Evolutionary conservation across 2,329 filamentous ascomycete genomes (phyloP), one percentile per base, ranked within the genome.

Genomic region (Xylaria sp.): DNA sequence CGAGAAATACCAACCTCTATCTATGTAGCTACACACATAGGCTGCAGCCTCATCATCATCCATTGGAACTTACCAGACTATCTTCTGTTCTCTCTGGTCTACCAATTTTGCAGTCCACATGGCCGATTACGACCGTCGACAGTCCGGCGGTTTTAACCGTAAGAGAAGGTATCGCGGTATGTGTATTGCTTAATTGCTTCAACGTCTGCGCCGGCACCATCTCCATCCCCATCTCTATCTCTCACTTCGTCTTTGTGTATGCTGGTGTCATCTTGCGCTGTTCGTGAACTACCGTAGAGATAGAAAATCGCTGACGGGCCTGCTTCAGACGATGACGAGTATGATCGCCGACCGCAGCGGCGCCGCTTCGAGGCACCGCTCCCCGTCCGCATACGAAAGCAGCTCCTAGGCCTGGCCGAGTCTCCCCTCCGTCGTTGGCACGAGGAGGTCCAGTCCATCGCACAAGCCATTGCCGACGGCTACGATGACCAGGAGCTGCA

Each of bases 161-260:
- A 97, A 97, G 82, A 87, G 91, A 76, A 88, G 93, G 78, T 91
- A 90, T 77, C 87, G 92, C 92, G 93, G 93, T 94, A 79, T 73
- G 83, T 56, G 30, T 12, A 60, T 58, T 65, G 25, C 9, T 41
- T 25, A 20, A 41, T 65, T 23, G n/a, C 46, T 34, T 65, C 23
- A 9, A 36, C 34, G 23, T 28, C 36, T 2, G 28, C 18, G n/a
- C 25, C 25, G 52, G 12, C 34, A 12, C 25, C 52, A 46, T 60
- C 62, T 56, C 70, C 61, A 5, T 53, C 36, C 23, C 53, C 32
- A 41, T 13, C 13, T 13, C 30, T n/a, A 52, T 8, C 34, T 13
- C 13, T 30, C 45, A 62, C 66, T 63, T 70, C 60, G 10, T 60
- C 50, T 30, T 32, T 30, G 39, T 65, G 20, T 30, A 34, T 65